phyloP scores from a whole-genome alignment of 495 filamentous ascomycete genomes.

The Durotheca rogersii region DNA sequence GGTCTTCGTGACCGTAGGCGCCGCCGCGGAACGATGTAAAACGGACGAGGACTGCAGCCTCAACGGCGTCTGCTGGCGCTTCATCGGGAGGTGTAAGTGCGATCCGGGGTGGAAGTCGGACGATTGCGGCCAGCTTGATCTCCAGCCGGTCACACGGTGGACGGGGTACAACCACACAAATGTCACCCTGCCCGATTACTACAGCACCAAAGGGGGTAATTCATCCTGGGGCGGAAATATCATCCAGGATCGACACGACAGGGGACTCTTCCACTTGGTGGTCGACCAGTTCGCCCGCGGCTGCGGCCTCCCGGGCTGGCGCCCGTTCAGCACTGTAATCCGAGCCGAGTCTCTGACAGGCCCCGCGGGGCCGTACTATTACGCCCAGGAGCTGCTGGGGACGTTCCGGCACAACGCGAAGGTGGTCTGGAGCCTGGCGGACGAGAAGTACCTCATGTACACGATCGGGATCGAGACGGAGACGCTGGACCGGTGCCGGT shows the following conservation, averaged over 20 bases:
- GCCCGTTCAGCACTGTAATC: constrained; percentile 40
- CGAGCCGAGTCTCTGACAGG: constrained; percentile 40
- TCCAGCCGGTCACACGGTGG: constrained; percentile 33
- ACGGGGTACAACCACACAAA: constrained; percentile 42
- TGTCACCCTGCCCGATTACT: constrained; percentile 22
- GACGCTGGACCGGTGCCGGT: constrained; percentile 20
- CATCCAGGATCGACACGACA: constrained; percentile 37
- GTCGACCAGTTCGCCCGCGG: constrained; percentile 38
- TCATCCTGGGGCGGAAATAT: constrained; percentile 45
- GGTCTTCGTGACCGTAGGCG: constrained; percentile 1
- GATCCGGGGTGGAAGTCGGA: constrained; percentile 42
- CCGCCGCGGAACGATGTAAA: constrained; percentile 13
- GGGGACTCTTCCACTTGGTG: constrained; percentile 38
- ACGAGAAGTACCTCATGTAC: constrained; percentile 40
- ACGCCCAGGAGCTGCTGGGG: constrained; percentile 32
- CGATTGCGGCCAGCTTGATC: constrained; percentile 43
- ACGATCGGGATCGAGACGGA: constrained; percentile 38
- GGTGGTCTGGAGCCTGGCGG: constrained; percentile 38
- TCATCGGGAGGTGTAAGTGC: constrained; percentile 31
- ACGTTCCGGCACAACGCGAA: constrained; percentile 45
- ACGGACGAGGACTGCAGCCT: constrained; percentile 47
- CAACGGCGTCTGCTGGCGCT: constrained; percentile 38
- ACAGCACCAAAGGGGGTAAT: constrained; percentile 33
- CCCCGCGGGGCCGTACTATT: constrained; percentile 41
- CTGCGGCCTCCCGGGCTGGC: constrained; percentile 43